Evolutionary conservation across 306 rosid genomes (phyloP).

Genomic region (Casuarina equisetifolia): DNA sequence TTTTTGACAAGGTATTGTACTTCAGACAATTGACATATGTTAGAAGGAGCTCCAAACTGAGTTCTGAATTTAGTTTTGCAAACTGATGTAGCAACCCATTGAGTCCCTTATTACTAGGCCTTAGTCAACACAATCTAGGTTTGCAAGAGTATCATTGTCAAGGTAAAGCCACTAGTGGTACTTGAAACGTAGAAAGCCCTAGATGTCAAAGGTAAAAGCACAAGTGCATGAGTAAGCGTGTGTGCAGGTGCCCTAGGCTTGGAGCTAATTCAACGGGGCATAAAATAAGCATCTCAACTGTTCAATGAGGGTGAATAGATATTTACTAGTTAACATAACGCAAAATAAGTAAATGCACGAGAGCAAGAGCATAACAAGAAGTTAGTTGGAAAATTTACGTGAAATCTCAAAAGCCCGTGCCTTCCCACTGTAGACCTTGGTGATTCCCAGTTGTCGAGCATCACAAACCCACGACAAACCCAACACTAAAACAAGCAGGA

Average conservation of each 20-base stretch:
- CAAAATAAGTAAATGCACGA: not conserved
- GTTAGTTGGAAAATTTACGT: conserved; percentile 21
- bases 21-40: not conserved
- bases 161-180: not conserved
- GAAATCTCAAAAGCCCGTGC: conserved; percentile 1
- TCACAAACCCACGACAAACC: conserved; percentile 41
- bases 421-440: not conserved
- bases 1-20: not conserved
- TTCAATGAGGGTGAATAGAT: not conserved
- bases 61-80: not conserved
- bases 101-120: not conserved
- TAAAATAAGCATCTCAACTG: not conserved
- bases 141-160: not conserved
- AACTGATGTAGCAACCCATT: not conserved
- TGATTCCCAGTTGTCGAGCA: conserved; percentile 20
- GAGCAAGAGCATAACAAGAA: not conserved
- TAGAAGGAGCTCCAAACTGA: not conserved
- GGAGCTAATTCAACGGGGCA: not conserved
- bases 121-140: not conserved
- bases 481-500: conserved; percentile 35
- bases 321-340: not conserved
- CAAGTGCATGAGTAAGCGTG: not conserved
- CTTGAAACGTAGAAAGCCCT: not conserved
- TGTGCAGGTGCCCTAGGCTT: not conserved
- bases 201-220: not conserved